These are phyloP conservation scores for Neurospora sp. DNA, from an alignment of 495 filamentous ascomycete species.

Conservation along the genomic window DNA sequence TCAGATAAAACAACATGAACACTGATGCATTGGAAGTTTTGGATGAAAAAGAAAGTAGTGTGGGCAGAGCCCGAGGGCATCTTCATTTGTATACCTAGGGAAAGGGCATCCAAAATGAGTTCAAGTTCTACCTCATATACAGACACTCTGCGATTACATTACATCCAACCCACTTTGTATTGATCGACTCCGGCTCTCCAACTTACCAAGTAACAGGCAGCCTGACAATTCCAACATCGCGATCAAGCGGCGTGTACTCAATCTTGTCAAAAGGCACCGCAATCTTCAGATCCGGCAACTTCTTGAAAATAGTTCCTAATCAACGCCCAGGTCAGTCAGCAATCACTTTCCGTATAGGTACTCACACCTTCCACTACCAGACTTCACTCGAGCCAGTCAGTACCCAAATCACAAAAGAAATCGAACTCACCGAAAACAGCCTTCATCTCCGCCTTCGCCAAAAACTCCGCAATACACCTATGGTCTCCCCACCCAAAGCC, in stretches of 20 bases:
- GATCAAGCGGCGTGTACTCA: slow-evolving; percentile 23
- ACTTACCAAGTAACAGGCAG: slow-evolving; percentile 23
- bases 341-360: neutral
- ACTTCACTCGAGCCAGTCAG: neutral
- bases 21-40: neutral
- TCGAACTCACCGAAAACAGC: slow-evolving; percentile 29
- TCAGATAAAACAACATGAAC: neutral
- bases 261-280: slow-evolving; percentile 25
- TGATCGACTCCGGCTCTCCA: neutral
- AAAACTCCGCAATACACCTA: slow-evolving; percentile 33
- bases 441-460: slow-evolving; percentile 30
- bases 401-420: neutral
- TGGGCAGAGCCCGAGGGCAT: neutral
- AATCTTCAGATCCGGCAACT: slow-evolving; percentile 28
- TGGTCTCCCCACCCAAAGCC: slow-evolving; percentile 37
- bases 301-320: slow-evolving; percentile 22
- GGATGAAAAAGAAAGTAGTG: neutral
- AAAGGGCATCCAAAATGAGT: neutral
- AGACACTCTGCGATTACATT: neutral
- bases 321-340: neutral
- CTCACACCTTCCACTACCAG: neutral
- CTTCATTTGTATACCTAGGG: neutral
- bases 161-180: neutral
- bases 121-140: neutral
- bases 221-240: slow-evolving; percentile 31